Conservation (phyloP, 2,329 filamentous ascomycete genomes). For the Aspergillus candidus region DNA sequence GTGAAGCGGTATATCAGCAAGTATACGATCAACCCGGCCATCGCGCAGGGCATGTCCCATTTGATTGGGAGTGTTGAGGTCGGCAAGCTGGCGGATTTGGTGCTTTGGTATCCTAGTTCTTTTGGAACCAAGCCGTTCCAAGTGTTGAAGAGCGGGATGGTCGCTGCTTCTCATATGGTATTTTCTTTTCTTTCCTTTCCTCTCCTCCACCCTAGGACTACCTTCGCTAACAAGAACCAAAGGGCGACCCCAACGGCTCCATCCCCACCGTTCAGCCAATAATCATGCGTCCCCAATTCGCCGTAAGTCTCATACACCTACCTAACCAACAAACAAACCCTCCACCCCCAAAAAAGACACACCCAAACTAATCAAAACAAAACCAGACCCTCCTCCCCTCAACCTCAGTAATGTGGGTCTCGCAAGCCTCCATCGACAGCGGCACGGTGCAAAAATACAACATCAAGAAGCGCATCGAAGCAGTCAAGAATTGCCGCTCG, state of each 20-base stretch:
- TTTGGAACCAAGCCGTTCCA: slow-evolving; percentile 81
- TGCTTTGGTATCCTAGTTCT: slow-evolving; percentile 76
- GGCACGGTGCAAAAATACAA: slow-evolving; percentile 66
- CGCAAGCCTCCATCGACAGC: slow-evolving; percentile 60
- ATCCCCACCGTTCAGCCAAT: slow-evolving; percentile 86
- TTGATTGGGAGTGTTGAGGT: slow-evolving; percentile 80
- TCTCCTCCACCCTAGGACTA: neutral
- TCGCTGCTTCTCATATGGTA: slow-evolving; percentile 79
- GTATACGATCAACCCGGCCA: slow-evolving; percentile 90
- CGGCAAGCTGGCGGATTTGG: slow-evolving; percentile 83
- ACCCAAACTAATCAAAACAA: neutral
- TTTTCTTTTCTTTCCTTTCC: slow-evolving; percentile 11
- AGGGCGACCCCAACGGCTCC: slow-evolving; percentile 74
- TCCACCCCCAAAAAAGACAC: neutral
- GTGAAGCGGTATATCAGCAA: slow-evolving; percentile 92
- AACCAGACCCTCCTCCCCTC: slow-evolving; percentile 59
- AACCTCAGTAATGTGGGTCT: slow-evolving; percentile 78
- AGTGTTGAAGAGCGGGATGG: slow-evolving; percentile 83
- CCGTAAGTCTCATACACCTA: slow-evolving; percentile 31
- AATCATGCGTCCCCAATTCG: slow-evolving; percentile 81
- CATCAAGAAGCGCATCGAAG: slow-evolving; percentile 71
- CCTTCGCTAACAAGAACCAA: neutral
- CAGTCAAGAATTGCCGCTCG: slow-evolving; percentile 67
- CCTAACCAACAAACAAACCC: neutral
- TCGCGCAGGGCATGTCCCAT: slow-evolving; percentile 85